Base-by-base conservation (phyloP, 148 eudicot species). In the Rhododendron simsii region DNA sequence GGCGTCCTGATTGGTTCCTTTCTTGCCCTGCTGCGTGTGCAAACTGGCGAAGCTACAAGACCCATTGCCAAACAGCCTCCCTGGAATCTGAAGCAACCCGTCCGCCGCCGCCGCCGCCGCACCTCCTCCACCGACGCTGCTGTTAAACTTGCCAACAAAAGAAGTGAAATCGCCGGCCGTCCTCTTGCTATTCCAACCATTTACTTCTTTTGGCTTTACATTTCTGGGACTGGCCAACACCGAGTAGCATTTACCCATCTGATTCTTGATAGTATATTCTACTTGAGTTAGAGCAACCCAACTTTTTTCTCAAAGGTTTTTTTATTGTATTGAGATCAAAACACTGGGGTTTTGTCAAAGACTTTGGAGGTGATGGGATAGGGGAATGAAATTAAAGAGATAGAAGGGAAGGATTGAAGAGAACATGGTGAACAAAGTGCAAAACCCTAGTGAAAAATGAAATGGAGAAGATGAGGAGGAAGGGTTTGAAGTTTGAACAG, bases 1-100 rank as follows among this genome's bases (percentile, higher is more conserved):
- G 33, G 94, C 92, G 53, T 92, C 94, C 57, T 92, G 94, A 85
- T 92, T 92, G 69, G 92, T 91, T 74, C 94, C 94, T 87, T 92
- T 92, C 85, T 91, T 92, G 55, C 94, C 94, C 79, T 92, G 94
- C 89, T 92, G 94, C 13, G 94, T 92, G 65, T 84, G 85, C 86
- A 92, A 89, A 61, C 93, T 33, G 2, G 94, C 91, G n/a, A 87
- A 59, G 59, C 74, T 73, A 83, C 85, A 89, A 18, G 90, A 69
- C 39, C 93, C 94, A 78, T 87, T 92, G 9, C 84, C 85, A 65
- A 90, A 84, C 81, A 92, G 44, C 88, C 94, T 84, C 30, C 93
- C 92, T 5, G 89, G 87, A 76, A 86, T 81, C 47, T 88, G 92
- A 51, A 84, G 90, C 85, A 91, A 85, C 73, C 84, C 86, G 44